Conservation (phyloP, 768 basidiomycete species). For the Gymnopilus junonius region DNA sequence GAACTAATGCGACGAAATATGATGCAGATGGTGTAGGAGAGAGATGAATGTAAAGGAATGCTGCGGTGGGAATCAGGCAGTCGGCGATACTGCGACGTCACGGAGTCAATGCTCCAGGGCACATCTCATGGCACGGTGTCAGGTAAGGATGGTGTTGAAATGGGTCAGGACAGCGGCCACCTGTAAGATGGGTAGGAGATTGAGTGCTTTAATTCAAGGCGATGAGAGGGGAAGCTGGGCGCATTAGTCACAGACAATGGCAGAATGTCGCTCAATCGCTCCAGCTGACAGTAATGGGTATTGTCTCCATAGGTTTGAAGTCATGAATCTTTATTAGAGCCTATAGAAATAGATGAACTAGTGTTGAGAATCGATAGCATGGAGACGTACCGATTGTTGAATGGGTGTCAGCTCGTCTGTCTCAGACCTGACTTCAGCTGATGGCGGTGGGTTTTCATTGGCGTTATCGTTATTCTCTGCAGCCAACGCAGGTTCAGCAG, state of each 20-base stretch:
- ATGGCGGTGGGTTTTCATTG: neutral
- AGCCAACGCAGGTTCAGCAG: constrained; percentile 2
- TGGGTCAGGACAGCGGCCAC: neutral
- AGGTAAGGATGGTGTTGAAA: neutral
- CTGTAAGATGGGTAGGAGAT: neutral
- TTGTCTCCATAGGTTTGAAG: constrained; percentile 1
- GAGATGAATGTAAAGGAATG: neutral
- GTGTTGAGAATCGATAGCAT: neutral
- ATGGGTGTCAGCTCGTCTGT: neutral
- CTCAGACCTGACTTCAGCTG: neutral
- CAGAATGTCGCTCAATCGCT: neutral
- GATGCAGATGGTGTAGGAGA: neutral
- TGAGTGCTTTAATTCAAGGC: neutral
- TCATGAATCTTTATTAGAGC: neutral
- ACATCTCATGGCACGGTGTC: neutral
- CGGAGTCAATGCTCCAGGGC: neutral
- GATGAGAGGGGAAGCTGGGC: no score
- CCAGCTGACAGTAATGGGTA: constrained; percentile 11
- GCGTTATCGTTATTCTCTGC: neutral
- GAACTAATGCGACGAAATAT: neutral
- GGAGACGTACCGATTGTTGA: neutral
- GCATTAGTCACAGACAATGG: no score
- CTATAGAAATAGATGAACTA: neutral
- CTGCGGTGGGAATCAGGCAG: neutral
- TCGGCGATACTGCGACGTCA: neutral